These are phyloP conservation scores for Tulasnella sp. DNA, from an alignment of 768 basidiomycete species.

Conservation along the genomic window DNA sequence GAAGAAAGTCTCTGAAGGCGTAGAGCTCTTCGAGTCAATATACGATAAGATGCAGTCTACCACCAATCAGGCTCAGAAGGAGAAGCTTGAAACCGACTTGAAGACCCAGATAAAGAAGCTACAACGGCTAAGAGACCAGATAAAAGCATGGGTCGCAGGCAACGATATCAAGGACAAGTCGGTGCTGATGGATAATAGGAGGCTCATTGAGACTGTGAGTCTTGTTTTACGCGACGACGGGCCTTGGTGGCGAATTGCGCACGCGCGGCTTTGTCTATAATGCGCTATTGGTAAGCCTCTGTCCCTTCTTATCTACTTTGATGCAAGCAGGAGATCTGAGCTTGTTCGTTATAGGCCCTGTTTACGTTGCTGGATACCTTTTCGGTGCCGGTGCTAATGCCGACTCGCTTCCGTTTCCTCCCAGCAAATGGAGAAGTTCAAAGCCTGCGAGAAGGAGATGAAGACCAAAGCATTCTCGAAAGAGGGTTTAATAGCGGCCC, in stretches of 20 bases:
- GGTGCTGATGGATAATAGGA: constrained; percentile 82
- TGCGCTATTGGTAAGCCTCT: background rate
- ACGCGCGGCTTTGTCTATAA: constrained; percentile 4
- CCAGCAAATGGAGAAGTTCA: constrained; percentile 99
- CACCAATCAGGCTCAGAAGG: constrained; percentile 95
- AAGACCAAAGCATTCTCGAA: constrained; percentile 99
- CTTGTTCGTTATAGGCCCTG: background rate
- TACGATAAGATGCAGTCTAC: constrained; percentile 98
- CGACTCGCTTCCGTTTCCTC: constrained; percentile 17
- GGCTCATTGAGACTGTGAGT: constrained; percentile 89
- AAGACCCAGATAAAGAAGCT: constrained; percentile 99
- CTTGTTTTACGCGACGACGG: constrained; percentile 1
- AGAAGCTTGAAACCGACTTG: constrained; percentile 91
- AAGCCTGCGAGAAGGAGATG: constrained; percentile 99
- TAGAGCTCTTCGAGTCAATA: constrained; percentile 89
- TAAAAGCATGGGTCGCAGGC: constrained; percentile 93
- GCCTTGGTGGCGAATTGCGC: constrained; percentile 1
- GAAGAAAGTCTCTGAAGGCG: constrained; percentile 94
- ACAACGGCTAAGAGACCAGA: constrained; percentile 75
- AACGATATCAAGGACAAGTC: constrained; percentile 99
- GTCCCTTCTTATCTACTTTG: background rate
- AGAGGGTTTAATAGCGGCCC: constrained; percentile 89
- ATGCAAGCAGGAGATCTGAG: background rate
- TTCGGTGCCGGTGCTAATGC: constrained; percentile 24
- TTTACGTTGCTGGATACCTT: background rate